Base-by-base conservation (phyloP, 352 stramenopile species). In the Phytopythium litorale region DNA sequence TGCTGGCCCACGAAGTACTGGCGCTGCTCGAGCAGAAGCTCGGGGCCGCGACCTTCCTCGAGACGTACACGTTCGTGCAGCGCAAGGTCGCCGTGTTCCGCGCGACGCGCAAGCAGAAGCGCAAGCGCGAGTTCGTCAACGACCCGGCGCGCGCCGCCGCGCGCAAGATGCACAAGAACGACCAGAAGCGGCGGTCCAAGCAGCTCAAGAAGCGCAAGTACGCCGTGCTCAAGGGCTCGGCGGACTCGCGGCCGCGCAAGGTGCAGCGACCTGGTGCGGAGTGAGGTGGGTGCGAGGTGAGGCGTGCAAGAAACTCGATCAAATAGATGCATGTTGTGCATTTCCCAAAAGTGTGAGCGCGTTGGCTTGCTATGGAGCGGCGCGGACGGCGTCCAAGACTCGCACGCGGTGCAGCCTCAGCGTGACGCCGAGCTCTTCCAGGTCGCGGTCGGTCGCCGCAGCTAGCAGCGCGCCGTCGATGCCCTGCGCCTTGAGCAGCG, bases 201-300 rank as follows among this genome's bases (percentile, higher is more conserved):
- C 84, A 96, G 68, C 56, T 94, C 49, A 91, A 91, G 63, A 96
- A 97, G 70, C 84, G 88, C 66, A 97, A 97, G 72, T 82, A 88
- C 63, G 76, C 82, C n/a, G 72, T 94, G 33, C 61, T 94, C 56
- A 96, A 96, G 69, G 87, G 87, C 42, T 91, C 84, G 46, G 77
- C 78, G 18, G 18, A 7, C 18, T 21, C 80, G 35, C 75, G 74
- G 11, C 68, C 78, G 21, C 74, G 63, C 38, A 93, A 93, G 74
- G 66, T 73, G 43, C 66, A 72, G 64, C 84, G 84, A 40, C 84
- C 84, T 28, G 82, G 84, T 52, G 78, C 80, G 18, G 67, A 90
- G 56, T 91, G 35, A 56, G 30, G 13, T 6, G 7, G 2, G 23
- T 18, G n/a, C 18, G 51, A 45, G 1, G 28, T 32, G 15, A 51